phyloP scores from a whole-genome alignment of 345 rosid genomes.

The Eucalyptus globulus region DNA sequence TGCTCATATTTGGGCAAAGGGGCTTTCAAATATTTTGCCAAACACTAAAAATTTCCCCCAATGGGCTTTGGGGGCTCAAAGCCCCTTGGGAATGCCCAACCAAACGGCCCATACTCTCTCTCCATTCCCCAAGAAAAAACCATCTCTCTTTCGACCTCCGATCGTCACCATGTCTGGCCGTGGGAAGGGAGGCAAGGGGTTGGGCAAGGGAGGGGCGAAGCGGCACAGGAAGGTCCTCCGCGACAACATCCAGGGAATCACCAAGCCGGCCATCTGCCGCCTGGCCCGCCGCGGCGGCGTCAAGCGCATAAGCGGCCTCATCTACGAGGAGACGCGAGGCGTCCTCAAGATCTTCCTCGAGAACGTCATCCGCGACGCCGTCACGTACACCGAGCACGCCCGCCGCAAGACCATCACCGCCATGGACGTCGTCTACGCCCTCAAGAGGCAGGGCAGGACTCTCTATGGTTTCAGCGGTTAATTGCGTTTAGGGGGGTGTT shows the following conservation, averaged over 20 bases:
- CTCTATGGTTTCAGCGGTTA: not conserved
- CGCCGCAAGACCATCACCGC: constrained; percentile 1
- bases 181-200: constrained; percentile 13
- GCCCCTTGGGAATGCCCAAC: no score
- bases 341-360: constrained; percentile 4
- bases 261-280: constrained; percentile 6
- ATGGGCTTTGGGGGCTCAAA: no score
- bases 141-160: not conserved
- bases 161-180: constrained; percentile 1
- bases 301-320: constrained; percentile 19
- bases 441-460: constrained; percentile 7
- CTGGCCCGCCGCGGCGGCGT: constrained; percentile 12
- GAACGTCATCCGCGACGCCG: constrained; percentile 3
- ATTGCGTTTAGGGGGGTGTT: not conserved
- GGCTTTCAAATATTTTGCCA: no score
- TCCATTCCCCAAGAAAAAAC: not conserved
- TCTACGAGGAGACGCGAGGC: constrained; percentile 3
- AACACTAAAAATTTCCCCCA: no score
- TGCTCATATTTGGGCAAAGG: no score
- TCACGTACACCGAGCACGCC: constrained; percentile 3
- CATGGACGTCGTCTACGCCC: constrained; percentile 4
- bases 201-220: constrained; percentile 15
- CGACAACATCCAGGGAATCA: constrained; percentile 21
- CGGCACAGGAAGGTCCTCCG: constrained; percentile 14
- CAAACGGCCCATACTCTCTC: no score